phyloP scores from a whole-genome alignment of 257 asterid genomes.

The Voacanga thouarsii region DNA sequence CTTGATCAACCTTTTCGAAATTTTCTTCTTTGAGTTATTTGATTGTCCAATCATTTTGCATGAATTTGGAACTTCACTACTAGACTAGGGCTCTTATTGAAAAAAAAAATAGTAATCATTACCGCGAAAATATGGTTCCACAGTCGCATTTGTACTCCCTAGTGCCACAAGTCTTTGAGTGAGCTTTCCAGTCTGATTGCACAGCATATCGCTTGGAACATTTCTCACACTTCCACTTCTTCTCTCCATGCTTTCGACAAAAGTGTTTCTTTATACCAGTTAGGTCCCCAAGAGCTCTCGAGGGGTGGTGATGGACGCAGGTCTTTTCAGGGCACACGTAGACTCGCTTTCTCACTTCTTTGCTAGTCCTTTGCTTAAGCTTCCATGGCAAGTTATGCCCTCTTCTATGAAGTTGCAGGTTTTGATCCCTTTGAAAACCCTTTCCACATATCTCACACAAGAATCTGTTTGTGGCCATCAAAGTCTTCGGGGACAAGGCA shows the following conservation, averaged over 20 bases:
- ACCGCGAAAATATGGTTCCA: slow-evolving; percentile 89
- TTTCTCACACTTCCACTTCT: slow-evolving; percentile 95
- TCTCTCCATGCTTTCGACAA: slow-evolving; percentile 88
- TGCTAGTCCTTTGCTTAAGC: slow-evolving; percentile 73
- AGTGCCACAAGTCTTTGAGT: slow-evolving; percentile 89
- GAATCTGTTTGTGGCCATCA: slow-evolving; percentile 92
- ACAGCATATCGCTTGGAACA: slow-evolving; percentile 87
- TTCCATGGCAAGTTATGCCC: slow-evolving; percentile 96
- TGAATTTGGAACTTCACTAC: background rate
- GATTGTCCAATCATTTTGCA: slow-evolving; percentile 6
- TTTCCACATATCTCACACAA: slow-evolving; percentile 86
- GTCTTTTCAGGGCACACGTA: slow-evolving; percentile 86
- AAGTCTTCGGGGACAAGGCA: slow-evolving; percentile 78
- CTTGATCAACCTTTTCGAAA: background rate
- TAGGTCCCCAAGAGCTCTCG: slow-evolving; percentile 88
- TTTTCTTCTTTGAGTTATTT: background rate
- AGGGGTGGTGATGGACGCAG: slow-evolving; percentile 77
- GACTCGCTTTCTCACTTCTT: slow-evolving; percentile 69
- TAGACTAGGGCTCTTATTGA: background rate
- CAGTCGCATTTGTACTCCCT: slow-evolving; percentile 90
- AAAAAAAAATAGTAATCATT: background rate
- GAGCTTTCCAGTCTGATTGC: slow-evolving; percentile 94
- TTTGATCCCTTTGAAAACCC: slow-evolving; percentile 94
- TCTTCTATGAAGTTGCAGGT: slow-evolving; percentile 81
- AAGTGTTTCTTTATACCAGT: slow-evolving; percentile 94